phyloP scores from a whole-genome alignment of 2,329 filamentous ascomycete genomes.

The Rutstroemia sp. region DNA sequence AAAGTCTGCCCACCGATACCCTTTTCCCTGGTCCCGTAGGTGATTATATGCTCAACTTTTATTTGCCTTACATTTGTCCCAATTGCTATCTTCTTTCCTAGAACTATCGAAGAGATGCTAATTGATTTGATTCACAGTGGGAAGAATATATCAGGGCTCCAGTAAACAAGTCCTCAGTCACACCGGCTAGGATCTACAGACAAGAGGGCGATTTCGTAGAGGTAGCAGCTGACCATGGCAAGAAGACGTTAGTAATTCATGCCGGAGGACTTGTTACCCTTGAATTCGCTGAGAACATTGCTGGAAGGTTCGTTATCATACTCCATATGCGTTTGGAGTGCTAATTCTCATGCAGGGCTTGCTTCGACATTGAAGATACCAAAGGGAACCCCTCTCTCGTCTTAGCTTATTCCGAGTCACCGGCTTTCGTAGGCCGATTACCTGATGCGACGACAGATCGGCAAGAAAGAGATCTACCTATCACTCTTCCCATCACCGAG shows the following conservation, averaged over 20 bases:
- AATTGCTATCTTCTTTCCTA: neutral
- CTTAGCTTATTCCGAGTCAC: constrained; percentile 33
- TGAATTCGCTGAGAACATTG: constrained; percentile 36
- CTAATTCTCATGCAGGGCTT: constrained; percentile 25
- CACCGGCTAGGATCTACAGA: constrained; percentile 29
- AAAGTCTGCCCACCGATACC: constrained; percentile 26
- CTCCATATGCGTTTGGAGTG: too few relatives aligned
- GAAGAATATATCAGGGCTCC: constrained; percentile 33
- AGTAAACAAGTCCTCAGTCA: constrained; percentile 30
- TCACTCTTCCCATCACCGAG: constrained; percentile 25
- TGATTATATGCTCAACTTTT: too few relatives aligned
- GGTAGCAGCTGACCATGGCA: constrained; percentile 5
- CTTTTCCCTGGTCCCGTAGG: constrained; percentile 31
- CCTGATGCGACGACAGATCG: constrained; percentile 32
- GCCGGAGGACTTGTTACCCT: constrained; percentile 32
- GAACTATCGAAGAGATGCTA: neutral
- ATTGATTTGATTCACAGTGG: constrained; percentile 21
- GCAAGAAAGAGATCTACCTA: constrained; percentile 28
- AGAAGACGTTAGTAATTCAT: constrained; percentile 13
- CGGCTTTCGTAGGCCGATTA: constrained; percentile 29
- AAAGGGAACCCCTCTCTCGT: constrained; percentile 28
- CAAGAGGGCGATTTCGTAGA: constrained; percentile 30
- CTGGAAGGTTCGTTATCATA: too few relatives aligned
- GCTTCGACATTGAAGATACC: constrained; percentile 28
- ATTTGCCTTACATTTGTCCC: neutral